phyloP scores from a whole-genome alignment of 108 stramenopile genomes.

The Fistulifera pelliculosa region DNA sequence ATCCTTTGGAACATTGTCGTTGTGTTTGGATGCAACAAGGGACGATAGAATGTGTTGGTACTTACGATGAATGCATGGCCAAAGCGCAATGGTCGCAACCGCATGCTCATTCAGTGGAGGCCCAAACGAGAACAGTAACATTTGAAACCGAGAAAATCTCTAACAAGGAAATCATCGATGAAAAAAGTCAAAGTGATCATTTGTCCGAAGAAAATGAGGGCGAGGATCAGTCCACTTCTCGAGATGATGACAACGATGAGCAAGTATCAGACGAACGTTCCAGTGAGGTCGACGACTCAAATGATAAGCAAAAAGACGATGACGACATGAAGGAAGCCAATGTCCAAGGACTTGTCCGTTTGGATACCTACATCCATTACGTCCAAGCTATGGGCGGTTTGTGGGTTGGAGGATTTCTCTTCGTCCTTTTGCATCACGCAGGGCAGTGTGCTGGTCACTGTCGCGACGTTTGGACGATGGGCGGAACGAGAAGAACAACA shows the following conservation, averaged over 20 bases:
- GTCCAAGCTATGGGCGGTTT: constrained; percentile 55
- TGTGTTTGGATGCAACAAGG: constrained; percentile 77
- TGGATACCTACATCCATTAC: constrained; percentile 67
- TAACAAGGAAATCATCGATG: no score
- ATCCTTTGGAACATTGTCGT: constrained; percentile 10
- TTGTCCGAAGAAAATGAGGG: neutral
- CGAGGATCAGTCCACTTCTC: neutral
- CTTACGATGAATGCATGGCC: constrained; percentile 49
- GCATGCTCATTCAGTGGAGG: constrained; percentile 33
- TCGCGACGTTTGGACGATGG: constrained; percentile 61
- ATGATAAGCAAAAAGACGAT: neutral
- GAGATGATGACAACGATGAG: neutral
- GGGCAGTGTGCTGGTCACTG: constrained; percentile 36
- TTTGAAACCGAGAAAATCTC: neutral
- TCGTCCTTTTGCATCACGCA: constrained; percentile 50
- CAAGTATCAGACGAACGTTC: neutral
- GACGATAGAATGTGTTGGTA: constrained; percentile 46
- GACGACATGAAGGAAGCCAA: constrained; percentile 69
- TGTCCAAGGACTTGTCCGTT: constrained; percentile 53
- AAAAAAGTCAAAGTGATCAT: neutral
- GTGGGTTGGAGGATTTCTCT: constrained; percentile 29
- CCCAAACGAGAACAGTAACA: constrained; percentile 11
- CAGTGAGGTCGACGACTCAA: neutral
- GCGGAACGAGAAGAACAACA: constrained; percentile 40
- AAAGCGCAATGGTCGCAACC: constrained; percentile 13